Percentiles rank a stretch among this genome's conserved stretches.
phyloP scores from a whole-genome alignment of 495 filamentous ascomycete species.

The Cryomyces minteri region DNA sequence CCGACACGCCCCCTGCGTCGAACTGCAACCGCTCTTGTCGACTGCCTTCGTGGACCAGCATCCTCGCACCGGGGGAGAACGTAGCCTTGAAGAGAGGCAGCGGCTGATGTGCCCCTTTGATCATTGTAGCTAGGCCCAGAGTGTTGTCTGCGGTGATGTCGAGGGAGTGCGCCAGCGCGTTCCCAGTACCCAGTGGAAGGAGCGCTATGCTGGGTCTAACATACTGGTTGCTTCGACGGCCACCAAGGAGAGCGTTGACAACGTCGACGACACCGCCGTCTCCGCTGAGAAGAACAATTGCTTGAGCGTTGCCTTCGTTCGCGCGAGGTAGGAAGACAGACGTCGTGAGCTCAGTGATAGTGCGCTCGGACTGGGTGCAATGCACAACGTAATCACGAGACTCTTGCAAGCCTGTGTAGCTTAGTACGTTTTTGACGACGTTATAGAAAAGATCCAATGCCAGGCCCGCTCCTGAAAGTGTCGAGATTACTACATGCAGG shows the following conservation, averaged over 20 bases:
- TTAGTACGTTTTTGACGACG: constrained; percentile 39
- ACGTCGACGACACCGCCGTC: constrained; percentile 72
- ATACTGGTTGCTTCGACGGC: constrained; percentile 8
- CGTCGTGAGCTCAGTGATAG: constrained; percentile 40
- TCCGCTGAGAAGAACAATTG: constrained; percentile 61
- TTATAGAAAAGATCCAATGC: constrained; percentile 36
- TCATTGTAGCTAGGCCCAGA: constrained; percentile 34
- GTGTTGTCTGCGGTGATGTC: constrained; percentile 24
- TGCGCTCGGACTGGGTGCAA: constrained; percentile 35
- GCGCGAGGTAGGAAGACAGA: constrained; percentile 29
- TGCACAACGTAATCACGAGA: constrained; percentile 29
- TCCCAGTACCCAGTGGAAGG: constrained; percentile 71
- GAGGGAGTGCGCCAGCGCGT: constrained; percentile 63
- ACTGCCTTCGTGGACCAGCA: constrained; percentile 28
- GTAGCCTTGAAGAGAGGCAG: constrained; percentile 24
- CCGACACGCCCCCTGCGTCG: constrained; percentile 5
- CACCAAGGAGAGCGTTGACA: constrained; percentile 40
- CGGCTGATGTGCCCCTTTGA: constrained; percentile 8
- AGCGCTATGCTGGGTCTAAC: constrained; percentile 40
- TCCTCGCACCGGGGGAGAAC: constrained; percentile 47
- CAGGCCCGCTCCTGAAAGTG: constrained; percentile 45
- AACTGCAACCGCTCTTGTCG: constrained; percentile 14
- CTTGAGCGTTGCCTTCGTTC: constrained; percentile 28
- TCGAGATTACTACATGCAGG: constrained; percentile 32
- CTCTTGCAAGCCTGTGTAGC: constrained; percentile 19